Evolutionary conservation across 192 early-diverging fungal genomes (phyloP).

Genomic region (Coemansia nantahalensis): DNA sequence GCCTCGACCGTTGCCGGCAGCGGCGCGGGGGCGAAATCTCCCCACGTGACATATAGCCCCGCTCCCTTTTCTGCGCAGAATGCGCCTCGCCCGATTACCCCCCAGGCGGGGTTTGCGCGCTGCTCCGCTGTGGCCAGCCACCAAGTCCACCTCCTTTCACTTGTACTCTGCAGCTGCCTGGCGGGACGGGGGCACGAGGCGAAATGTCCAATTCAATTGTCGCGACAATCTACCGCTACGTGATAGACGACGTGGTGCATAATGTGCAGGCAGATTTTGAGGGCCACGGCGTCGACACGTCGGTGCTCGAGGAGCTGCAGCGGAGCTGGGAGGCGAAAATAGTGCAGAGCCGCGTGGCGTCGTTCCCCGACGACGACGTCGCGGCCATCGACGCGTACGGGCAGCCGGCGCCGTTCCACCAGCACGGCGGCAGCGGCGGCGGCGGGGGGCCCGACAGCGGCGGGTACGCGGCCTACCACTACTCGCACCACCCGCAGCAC

Average conservation of each 20-base stretch:
- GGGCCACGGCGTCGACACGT: slow-evolving; percentile 84
- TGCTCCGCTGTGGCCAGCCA: too few species aligned
- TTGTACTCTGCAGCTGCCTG: too few species aligned
- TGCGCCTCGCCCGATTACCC: too few species aligned
- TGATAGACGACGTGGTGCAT: slow-evolving; percentile 93
- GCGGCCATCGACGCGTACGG: slow-evolving; percentile 5
- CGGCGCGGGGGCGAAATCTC: too few species aligned
- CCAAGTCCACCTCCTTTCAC: too few species aligned
- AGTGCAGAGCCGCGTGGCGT: slow-evolving; percentile 49
- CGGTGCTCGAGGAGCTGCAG: slow-evolving; percentile 82
- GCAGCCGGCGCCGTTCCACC: slow-evolving; percentile 1
- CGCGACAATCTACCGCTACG: slow-evolving; percentile 70
- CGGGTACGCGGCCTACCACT: slow-evolving; percentile 5
- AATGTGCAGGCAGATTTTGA: slow-evolving; percentile 86
- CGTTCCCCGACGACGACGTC: slow-evolving; percentile 47
- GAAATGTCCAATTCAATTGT: slow-evolving; percentile 52
- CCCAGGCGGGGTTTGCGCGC: too few species aligned
- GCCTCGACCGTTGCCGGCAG: too few species aligned
- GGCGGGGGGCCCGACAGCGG: slow-evolving; percentile 1
- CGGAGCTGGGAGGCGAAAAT: slow-evolving; percentile 66
- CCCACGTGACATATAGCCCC: too few species aligned
- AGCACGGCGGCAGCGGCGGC: slow-evolving; percentile 1
- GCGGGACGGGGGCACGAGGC: too few species aligned
- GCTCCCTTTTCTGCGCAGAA: too few species aligned
- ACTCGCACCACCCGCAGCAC: not conserved